A percentile compares a stretch with the other conserved stretches of the same genome.
These are phyloP conservation scores for Tulasnella calospora DNA, from an alignment of 768 basidiomycete species.

Conservation along the genomic window DNA sequence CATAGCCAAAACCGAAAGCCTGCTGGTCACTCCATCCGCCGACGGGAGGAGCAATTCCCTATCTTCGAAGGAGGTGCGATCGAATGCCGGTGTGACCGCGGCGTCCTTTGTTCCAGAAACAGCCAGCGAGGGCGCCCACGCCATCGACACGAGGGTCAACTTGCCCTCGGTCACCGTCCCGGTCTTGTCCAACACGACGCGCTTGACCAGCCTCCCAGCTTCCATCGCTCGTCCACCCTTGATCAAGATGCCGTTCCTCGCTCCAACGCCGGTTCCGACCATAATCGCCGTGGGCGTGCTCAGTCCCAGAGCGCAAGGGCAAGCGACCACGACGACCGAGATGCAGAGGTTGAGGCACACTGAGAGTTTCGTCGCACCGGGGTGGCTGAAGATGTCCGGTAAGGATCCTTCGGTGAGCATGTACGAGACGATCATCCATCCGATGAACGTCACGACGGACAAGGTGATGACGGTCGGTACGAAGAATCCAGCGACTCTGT, in stretches of 20 bases:
- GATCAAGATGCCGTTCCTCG: constrained; percentile 94
- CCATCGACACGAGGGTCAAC: constrained; percentile 67
- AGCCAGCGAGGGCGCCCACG: constrained; percentile 51
- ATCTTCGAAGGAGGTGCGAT: constrained; percentile 36
- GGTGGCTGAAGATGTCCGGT: constrained; percentile 77
- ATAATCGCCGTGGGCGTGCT: constrained; percentile 98
- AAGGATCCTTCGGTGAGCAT: constrained; percentile 53
- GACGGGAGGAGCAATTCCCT: constrained; percentile 38
- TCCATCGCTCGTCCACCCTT: constrained; percentile 95
- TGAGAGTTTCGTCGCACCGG: constrained; percentile 79
- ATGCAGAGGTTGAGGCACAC: constrained; percentile 96
- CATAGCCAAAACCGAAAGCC: constrained; percentile 67
- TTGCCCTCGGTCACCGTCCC: constrained; percentile 97
- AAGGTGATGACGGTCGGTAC: constrained; percentile 87
- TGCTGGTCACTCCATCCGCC: constrained; percentile 58
- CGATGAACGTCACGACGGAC: constrained; percentile 70
- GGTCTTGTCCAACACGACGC: constrained; percentile 92
- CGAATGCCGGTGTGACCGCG: constrained; percentile 13
- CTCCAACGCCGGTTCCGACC: constrained; percentile 98
- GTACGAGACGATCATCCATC: constrained; percentile 73
- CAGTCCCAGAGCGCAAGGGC: constrained; percentile 93
- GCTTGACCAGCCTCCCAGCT: constrained; percentile 74
- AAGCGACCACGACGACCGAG: constrained; percentile 95
- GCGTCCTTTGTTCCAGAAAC: constrained; percentile 28
- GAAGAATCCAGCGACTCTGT: constrained; percentile 90